These are phyloP conservation scores for Abrus precatorius DNA, from an alignment of 306 rosid species.

Conservation along the genomic window DNA sequence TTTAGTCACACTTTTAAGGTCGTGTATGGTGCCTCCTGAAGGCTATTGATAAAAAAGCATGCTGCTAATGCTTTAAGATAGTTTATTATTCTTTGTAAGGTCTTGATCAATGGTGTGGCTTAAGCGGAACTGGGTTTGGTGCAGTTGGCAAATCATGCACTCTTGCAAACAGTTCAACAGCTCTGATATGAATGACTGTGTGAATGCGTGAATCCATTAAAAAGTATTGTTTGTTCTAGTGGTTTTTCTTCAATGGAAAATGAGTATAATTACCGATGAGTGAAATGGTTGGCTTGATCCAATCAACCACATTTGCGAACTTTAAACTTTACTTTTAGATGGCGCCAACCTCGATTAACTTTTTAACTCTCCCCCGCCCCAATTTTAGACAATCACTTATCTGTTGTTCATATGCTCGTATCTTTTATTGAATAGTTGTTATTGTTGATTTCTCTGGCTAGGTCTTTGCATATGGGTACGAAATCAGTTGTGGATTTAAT, in stretches of 20 bases:
- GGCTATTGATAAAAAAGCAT: not conserved
- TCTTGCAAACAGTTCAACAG: too few species aligned
- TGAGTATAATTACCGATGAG: not conserved
- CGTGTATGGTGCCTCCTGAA: not conserved
- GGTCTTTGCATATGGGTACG: conserved; percentile 63
- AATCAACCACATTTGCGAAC: conserved; percentile 9
- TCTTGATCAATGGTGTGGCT: not conserved
- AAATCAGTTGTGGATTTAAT: conserved; percentile 72
- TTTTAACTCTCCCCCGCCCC: too few species aligned
- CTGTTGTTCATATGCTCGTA: not conserved
- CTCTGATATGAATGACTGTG: not conserved
- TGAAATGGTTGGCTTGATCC: conserved; percentile 30
- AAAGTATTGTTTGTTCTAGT: not conserved
- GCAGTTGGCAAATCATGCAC: not conserved
- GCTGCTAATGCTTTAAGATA: not conserved
- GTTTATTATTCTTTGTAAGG: not conserved
- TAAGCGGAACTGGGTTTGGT: not conserved
- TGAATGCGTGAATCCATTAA: not conserved
- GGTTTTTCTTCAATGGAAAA: not conserved
- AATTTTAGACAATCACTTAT: not conserved
- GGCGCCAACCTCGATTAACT: too few species aligned
- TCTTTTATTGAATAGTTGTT: not conserved
- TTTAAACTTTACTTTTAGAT: not conserved
- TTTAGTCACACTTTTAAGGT: not conserved
- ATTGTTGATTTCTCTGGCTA: conserved; percentile 37